Percentiles rank a stretch among this genome's conserved stretches.
These are phyloP conservation scores for Podospora comata DNA, from an alignment of 495 filamentous ascomycete species.

Conservation along the genomic window DNA sequence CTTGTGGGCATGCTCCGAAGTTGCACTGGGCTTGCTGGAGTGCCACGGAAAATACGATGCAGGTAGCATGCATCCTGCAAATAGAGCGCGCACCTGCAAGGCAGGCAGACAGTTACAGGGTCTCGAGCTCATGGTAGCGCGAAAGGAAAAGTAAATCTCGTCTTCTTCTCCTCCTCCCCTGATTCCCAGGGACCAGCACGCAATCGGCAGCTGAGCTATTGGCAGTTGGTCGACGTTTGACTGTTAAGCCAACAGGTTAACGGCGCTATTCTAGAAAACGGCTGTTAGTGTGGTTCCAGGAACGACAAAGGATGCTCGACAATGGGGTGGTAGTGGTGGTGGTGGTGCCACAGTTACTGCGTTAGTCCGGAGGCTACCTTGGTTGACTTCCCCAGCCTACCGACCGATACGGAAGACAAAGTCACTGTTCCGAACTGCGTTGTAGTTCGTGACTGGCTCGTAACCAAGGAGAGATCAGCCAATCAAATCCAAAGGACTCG, in stretches of 20 bases:
- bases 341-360: neutral
- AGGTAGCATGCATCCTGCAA: slow-evolving; percentile 28
- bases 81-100: slow-evolving; percentile 28
- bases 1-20: slow-evolving; percentile 7
- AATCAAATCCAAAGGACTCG: neutral
- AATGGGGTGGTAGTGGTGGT: neutral
- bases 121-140: slow-evolving; percentile 1
- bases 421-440: neutral
- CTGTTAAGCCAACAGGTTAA: too few species aligned
- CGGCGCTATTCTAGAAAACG: neutral
- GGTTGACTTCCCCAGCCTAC: neutral
- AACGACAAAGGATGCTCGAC: neutral
- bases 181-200: neutral
- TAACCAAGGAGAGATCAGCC: neutral
- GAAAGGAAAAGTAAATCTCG: neutral
- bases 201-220: neutral
- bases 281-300: neutral
- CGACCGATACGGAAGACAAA: neutral
- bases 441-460: neutral
- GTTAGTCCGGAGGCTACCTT: neutral
- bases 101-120: slow-evolving; percentile 4
- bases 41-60: slow-evolving; percentile 25
- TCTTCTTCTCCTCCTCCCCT: neutral
- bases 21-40: slow-evolving; percentile 13
- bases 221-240: too few species aligned